Evolutionary conservation across 2,329 filamentous ascomycete genomes (phyloP).

Genomic region (Raffaelea deltoideospora): DNA sequence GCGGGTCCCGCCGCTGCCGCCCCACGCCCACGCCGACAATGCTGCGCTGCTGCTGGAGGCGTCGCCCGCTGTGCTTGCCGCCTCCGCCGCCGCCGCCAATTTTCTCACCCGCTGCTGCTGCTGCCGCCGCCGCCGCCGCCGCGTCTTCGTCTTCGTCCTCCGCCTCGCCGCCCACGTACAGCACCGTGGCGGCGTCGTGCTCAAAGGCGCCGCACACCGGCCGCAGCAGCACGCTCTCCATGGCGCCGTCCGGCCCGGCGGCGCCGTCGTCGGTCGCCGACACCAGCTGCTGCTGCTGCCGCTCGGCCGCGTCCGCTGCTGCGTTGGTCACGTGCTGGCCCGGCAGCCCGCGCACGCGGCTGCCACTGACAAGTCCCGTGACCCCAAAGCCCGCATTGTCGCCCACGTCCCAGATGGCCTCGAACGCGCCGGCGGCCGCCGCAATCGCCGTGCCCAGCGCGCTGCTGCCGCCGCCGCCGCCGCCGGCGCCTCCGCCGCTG

Average conservation of each 20-base stretch:
- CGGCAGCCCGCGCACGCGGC: slow-evolving; percentile 54
- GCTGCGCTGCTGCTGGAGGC: not conserved
- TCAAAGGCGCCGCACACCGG: slow-evolving; percentile 75
- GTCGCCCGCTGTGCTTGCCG: not conserved
- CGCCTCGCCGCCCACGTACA: slow-evolving; percentile 50
- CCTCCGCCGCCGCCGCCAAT: not conserved
- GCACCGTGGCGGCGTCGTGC: slow-evolving; percentile 71
- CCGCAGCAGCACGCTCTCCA: slow-evolving; percentile 46
- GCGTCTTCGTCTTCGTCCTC: slow-evolving; percentile 12
- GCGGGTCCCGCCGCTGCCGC: slow-evolving; percentile 49
- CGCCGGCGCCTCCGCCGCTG: slow-evolving; percentile 17
- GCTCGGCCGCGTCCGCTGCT: slow-evolving; percentile 17
- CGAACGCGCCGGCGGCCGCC: slow-evolving; percentile 75
- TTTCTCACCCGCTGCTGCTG: not conserved
- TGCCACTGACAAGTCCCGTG: slow-evolving; percentile 67
- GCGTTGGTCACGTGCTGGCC: slow-evolving; percentile 46
- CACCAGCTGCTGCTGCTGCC: slow-evolving; percentile 6
- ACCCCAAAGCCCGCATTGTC: slow-evolving; percentile 94
- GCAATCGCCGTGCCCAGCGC: slow-evolving; percentile 78
- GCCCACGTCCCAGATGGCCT: slow-evolving; percentile 85
- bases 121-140: not conserved
- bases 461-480: slow-evolving; percentile 12
- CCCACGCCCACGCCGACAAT: not conserved
- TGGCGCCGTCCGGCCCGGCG: slow-evolving; percentile 45
- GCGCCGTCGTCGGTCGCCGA: slow-evolving; percentile 29